Percentiles rank a stretch among this genome's conserved stretches.
Conservation (phyloP, 169 alveolate species). For the Amoebophrya sp. region DNA sequence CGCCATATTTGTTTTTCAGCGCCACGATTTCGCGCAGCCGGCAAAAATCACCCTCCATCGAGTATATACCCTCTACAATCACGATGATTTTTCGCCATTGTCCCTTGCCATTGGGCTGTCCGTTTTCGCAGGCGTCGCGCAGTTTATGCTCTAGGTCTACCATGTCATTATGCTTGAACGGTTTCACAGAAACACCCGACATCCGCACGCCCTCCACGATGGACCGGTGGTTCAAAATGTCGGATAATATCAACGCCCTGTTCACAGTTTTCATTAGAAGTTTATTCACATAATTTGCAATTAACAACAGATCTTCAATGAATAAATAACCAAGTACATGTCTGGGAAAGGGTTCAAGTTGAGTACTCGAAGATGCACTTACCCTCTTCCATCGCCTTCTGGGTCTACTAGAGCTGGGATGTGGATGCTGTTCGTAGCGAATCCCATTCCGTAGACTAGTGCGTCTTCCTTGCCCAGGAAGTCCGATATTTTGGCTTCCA, state of each 20-base stretch:
- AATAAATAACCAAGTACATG: no score
- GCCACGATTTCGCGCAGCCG: conserved; percentile 31
- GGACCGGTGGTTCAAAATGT: conserved; percentile 33
- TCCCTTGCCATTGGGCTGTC: background rate
- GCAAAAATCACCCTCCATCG: conserved; percentile 30
- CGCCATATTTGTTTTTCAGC: conserved; percentile 29
- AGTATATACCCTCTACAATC: conserved; percentile 15
- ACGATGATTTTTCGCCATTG: conserved; percentile 30
- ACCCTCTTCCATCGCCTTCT: background rate
- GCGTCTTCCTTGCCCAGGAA: conserved; percentile 38
- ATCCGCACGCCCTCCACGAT: conserved; percentile 33
- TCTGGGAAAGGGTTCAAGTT: no score
- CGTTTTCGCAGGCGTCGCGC: background rate
- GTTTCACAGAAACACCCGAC: background rate
- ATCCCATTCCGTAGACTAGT: conserved; percentile 35
- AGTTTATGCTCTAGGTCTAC: conserved; percentile 29
- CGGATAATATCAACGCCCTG: conserved; percentile 31
- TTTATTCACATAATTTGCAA: no score
- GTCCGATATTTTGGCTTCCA: conserved; percentile 33
- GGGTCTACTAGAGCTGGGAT: conserved; percentile 7
- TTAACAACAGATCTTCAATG: no score
- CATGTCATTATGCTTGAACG: conserved; percentile 37
- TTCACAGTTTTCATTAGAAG: no score
- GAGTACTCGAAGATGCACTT: no score
- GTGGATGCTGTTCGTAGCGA: conserved; percentile 32